Base-by-base conservation (phyloP, 352 stramenopile genomes). In the Pythium inflatum region DNA sequence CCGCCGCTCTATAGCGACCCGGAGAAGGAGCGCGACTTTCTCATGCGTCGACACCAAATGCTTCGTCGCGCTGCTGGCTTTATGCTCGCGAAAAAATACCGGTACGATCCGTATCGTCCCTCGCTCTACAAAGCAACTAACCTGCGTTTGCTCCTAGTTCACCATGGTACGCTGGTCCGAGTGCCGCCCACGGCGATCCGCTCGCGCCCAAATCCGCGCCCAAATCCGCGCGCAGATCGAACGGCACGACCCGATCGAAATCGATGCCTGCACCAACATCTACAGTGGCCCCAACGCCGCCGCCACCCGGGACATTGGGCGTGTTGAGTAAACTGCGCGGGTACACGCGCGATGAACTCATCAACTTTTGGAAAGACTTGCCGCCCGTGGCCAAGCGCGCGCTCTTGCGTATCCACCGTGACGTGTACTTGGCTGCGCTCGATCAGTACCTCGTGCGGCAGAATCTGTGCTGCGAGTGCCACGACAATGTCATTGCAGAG, bases 281-380 rank as follows among this genome's bases (percentile, higher is more conserved):
- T 20, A 41, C 43, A 7, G n/a, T n/a, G n/a, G n/a, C n/a, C n/a
- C 30, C 27, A 1, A 49, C 27, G n/a, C 51, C 55, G 25, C 69
- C 63, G 33, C 71, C 64, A 34, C 65, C 70, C n/a, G 71, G 62
- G 68, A 57, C 57, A 75, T 25, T 70, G 13, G 63, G 64, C 38
- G 76, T 68, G 41, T 38, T 75, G 2, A 60, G 50, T 16, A 74
- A 71, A 36, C 31, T 81, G 49, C 87, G 78, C 30, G 80, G 82
- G 13, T 92, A 85, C 72, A 83, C 85, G 40, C 78, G 81, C 36
- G 85, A 91, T 22, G 85, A 93, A 67, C 79, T 93, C 7, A 78
- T 93, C 58, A 93, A 93, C 61, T 93, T 91, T 55, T 93, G 85
- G 85, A 87, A 87, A 50, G 85, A 93, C 36, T 56, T 93, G 40